These are phyloP conservation scores for Leucocoprinus sp. DNA, from an alignment of 768 basidiomycete genomes.

Conservation along the genomic window DNA sequence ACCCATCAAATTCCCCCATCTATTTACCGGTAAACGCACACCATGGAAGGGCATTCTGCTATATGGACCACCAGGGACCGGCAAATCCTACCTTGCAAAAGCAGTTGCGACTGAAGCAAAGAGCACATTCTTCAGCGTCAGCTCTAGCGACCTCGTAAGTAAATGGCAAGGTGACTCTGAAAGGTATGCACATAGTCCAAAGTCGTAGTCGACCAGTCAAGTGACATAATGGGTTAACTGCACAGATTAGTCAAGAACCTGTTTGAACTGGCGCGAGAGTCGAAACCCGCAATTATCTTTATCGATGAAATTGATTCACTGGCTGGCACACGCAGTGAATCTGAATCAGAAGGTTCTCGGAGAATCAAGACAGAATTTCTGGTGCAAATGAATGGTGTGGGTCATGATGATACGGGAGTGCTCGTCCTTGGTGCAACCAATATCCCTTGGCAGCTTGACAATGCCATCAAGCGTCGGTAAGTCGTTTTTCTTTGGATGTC, in stretches of 20 bases:
- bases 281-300: conserved; percentile 97
- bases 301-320: conserved; percentile 98
- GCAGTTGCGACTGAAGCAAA: conserved; percentile 99
- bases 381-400: conserved; percentile 99
- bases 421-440: conserved; percentile 97
- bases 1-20: conserved; percentile 98
- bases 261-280: conserved; percentile 92
- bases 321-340: conserved; percentile 89
- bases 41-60: conserved; percentile 95
- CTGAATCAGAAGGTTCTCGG: conserved; percentile 95
- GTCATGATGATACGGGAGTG: conserved; percentile 94
- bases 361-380: conserved; percentile 97
- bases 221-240: conserved; percentile 2
- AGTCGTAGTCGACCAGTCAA: not conserved
- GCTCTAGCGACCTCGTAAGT: conserved; percentile 90
- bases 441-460: conserved; percentile 96
- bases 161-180: conserved; percentile 99
- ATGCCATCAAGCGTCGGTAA: conserved; percentile 92
- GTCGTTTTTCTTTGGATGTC: conserved; percentile 14
- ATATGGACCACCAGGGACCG: conserved; percentile 97
- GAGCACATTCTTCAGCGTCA: conserved; percentile 97
- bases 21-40: conserved; percentile 97
- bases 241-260: conserved; percentile 87
- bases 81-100: conserved; percentile 95
- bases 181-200: conserved; percentile 46